Conservation (phyloP, 2,329 filamentous ascomycete genomes). For the Beauveria medogensis region DNA sequence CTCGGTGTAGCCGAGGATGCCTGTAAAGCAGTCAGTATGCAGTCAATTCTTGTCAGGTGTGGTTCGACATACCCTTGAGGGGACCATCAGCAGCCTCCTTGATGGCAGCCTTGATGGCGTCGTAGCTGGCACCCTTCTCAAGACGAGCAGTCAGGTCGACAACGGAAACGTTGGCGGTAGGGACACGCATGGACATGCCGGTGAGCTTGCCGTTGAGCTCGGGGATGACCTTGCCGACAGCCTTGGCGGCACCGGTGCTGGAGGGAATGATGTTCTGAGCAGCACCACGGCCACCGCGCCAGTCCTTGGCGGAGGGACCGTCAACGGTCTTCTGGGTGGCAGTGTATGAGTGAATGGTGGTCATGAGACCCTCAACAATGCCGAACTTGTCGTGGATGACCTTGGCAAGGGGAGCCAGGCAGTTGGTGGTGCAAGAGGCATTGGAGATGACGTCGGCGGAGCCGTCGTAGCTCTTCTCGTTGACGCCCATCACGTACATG, state of each 20-base stretch:
- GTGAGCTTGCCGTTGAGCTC: slow-evolving; percentile 98
- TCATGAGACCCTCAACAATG: slow-evolving; percentile 99
- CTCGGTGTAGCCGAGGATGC: slow-evolving; percentile 90
- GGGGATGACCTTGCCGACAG: slow-evolving; percentile 99
- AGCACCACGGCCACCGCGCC: slow-evolving; percentile 97
- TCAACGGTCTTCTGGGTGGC: slow-evolving; percentile 99
- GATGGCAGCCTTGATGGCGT: slow-evolving; percentile 86
- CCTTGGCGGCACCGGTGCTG: slow-evolving; percentile 99
- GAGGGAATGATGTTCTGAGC: slow-evolving; percentile 99
- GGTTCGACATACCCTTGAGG: slow-evolving; percentile 64
- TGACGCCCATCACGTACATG: slow-evolving; percentile 99
- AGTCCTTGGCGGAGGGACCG: slow-evolving; percentile 96
- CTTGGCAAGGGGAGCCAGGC: slow-evolving; percentile 98
- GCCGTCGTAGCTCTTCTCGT: slow-evolving; percentile 87
- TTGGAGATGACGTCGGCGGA: slow-evolving; percentile 94
- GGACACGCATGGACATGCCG: slow-evolving; percentile 99
- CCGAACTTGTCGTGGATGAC: slow-evolving; percentile 97
- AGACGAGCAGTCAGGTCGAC: slow-evolving; percentile 93
- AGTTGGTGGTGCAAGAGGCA: slow-evolving; percentile 99
- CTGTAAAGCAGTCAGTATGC: slow-evolving; percentile 32
- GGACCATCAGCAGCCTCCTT: slow-evolving; percentile 77
- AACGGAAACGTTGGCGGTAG: slow-evolving; percentile 97
- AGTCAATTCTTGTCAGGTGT: not conserved
- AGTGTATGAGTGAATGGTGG: slow-evolving; percentile 99
- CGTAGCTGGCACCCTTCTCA: slow-evolving; percentile 82